Evolutionary conservation across 208 protist genomes (phyloP).

Genomic region (Trypanosoma cruzi): DNA sequence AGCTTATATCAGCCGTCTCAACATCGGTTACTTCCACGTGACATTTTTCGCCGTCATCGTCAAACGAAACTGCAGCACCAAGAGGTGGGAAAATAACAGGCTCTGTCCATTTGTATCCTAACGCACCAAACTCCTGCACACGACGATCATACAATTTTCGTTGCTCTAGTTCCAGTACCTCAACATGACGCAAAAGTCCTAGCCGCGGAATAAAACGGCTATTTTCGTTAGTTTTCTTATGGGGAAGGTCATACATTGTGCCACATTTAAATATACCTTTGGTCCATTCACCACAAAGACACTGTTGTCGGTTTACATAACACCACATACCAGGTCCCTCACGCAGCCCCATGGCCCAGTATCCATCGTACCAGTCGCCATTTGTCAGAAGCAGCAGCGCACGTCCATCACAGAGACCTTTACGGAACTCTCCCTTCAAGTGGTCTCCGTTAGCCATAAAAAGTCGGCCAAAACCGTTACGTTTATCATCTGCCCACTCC

Average conservation of each 20-base stretch:
- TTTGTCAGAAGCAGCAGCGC: constrained; percentile 60
- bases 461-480: constrained; percentile 74
- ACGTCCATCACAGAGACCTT: constrained; percentile 72
- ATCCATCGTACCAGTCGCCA: constrained; percentile 90
- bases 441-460: constrained; percentile 84
- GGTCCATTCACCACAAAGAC: constrained; percentile 84
- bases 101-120: constrained; percentile 56
- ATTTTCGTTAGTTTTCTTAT: constrained; percentile 52
- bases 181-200: constrained; percentile 60
- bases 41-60: background rate
- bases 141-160: constrained; percentile 69
- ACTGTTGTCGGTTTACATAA: constrained; percentile 73
- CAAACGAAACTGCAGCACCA: constrained; percentile 8
- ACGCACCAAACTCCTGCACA: constrained; percentile 42
- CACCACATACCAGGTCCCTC: constrained; percentile 90
- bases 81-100: constrained; percentile 36
- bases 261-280: constrained; percentile 78
- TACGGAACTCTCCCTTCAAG: constrained; percentile 77
- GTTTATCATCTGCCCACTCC: constrained; percentile 64
- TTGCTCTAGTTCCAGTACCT: constrained; percentile 63
- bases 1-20: background rate
- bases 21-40: background rate
- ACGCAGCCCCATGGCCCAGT: constrained; percentile 76
- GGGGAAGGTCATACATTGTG: constrained; percentile 73
- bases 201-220: constrained; percentile 84